A percentile compares a stretch with the other conserved stretches of the same genome.
phyloP scores from a whole-genome alignment of 139 green algal species.

The Closterium sp. region DNA sequence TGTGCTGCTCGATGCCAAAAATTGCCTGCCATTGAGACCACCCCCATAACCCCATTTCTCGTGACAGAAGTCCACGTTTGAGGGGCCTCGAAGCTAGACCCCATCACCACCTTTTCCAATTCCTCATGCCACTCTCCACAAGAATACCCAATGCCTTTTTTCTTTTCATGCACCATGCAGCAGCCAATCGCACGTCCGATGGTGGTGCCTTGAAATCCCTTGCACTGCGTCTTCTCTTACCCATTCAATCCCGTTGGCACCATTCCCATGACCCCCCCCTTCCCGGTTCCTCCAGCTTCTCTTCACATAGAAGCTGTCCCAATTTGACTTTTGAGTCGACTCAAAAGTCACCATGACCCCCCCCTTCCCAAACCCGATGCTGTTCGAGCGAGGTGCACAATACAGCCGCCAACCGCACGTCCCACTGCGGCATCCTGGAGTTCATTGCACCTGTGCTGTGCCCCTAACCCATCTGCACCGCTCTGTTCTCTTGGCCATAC shows the following conservation, averaged over 20 bases:
- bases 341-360: too few species aligned
- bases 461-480: background rate
- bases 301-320: slow-evolving; percentile 8
- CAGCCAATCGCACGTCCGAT: slow-evolving; percentile 28
- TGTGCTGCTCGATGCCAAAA: too few species aligned
- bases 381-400: slow-evolving; percentile 94
- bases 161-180: background rate
- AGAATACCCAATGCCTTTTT: background rate
- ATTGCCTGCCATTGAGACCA: too few species aligned
- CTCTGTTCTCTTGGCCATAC: background rate
- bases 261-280: too few species aligned
- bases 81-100: too few species aligned
- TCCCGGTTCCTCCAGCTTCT: too few species aligned
- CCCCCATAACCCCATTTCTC: too few species aligned
- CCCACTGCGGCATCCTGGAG: slow-evolving; percentile 97
- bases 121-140: too few species aligned
- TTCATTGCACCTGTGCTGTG: too few species aligned
- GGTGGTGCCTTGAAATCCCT: too few species aligned
- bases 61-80: too few species aligned
- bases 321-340: background rate
- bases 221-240: background rate
- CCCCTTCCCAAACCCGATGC: slow-evolving; percentile 79
- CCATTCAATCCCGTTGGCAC: background rate
- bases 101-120: too few species aligned
- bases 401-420: slow-evolving; percentile 58